phyloP scores from a whole-genome alignment of 2,329 filamentous ascomycete genomes.

The Scytalidium sp. region DNA sequence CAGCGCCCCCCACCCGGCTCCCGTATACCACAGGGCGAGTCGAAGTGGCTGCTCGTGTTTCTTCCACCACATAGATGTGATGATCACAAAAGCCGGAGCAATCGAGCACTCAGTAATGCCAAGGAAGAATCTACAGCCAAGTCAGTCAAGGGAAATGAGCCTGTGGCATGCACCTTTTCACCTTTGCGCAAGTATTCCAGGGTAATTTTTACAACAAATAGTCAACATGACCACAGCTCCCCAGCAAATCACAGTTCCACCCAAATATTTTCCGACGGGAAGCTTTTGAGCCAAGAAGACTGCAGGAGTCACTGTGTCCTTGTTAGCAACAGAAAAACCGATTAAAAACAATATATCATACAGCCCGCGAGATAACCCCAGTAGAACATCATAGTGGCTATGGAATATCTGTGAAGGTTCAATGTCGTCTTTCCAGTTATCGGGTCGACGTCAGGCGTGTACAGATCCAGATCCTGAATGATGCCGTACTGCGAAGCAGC shows the following conservation, averaged over 20 bases:
- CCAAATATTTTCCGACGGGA: constrained; percentile 44
- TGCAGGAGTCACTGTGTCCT: too few species aligned
- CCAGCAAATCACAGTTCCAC: neutral
- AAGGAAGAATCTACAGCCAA: constrained; percentile 47
- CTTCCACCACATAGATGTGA: constrained; percentile 67
- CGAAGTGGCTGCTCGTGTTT: constrained; percentile 76
- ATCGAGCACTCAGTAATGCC: constrained; percentile 73
- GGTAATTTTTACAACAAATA: too few species aligned
- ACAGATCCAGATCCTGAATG: constrained; percentile 3
- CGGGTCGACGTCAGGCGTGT: too few species aligned
- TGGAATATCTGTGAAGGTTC: constrained; percentile 51
- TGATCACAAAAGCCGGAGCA: constrained; percentile 73
- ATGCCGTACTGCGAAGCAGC: constrained; percentile 4
- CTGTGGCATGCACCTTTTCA: too few species aligned
- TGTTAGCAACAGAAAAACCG: too few species aligned
- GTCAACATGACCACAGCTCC: constrained; percentile 3
- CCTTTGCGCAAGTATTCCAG: too few species aligned
- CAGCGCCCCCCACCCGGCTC: too few species aligned
- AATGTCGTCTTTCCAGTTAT: constrained; percentile 40
- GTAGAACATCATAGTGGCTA: constrained; percentile 41
- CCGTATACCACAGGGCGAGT: constrained; percentile 77
- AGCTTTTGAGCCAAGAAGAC: constrained; percentile 32
- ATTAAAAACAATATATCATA: too few species aligned
- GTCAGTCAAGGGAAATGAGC: too few species aligned
- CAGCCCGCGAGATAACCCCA: constrained; percentile 10